These are phyloP conservation scores for Mercurialis annua DNA, from an alignment of 345 rosid species.

Conservation along the genomic window DNA sequence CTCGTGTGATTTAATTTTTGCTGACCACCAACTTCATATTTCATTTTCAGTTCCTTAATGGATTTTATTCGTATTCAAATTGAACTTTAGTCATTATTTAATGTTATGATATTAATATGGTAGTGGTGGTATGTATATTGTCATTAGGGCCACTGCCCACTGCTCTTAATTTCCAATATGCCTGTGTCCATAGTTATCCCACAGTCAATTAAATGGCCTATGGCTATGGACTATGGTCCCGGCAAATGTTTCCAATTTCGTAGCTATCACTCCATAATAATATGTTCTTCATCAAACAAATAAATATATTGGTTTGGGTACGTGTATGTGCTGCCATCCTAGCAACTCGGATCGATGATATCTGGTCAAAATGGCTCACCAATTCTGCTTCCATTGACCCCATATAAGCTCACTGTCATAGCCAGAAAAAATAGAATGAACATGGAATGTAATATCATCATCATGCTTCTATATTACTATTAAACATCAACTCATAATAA, in stretches of 20 bases:
- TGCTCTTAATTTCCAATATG: too few species aligned
- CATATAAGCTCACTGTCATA: background rate
- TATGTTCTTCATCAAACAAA: background rate
- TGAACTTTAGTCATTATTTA: background rate
- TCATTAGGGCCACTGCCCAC: slow-evolving; percentile 12
- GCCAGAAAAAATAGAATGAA: background rate
- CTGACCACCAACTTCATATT: too few species aligned
- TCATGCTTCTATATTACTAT: background rate
- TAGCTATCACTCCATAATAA: slow-evolving; percentile 10
- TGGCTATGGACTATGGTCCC: slow-evolving; percentile 24
- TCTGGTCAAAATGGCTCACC: slow-evolving; percentile 20
- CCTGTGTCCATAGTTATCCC: slow-evolving; percentile 10
- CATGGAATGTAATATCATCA: background rate
- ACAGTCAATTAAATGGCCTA: slow-evolving; percentile 18
- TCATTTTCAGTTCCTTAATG: too few species aligned
- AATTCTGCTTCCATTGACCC: slow-evolving; percentile 18
- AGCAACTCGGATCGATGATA: slow-evolving; percentile 8
- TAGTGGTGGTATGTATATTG: slow-evolving; percentile 7
- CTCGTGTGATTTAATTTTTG: too few species aligned
- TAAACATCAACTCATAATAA: background rate
- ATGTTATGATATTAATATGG: background rate
- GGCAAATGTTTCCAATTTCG: background rate
- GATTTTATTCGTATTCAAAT: background rate
- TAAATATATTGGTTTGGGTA: slow-evolving; percentile 11
- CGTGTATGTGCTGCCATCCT: slow-evolving; percentile 1